Conservation (phyloP, 148 eudicot species). For the Beta vulgaris region DNA sequence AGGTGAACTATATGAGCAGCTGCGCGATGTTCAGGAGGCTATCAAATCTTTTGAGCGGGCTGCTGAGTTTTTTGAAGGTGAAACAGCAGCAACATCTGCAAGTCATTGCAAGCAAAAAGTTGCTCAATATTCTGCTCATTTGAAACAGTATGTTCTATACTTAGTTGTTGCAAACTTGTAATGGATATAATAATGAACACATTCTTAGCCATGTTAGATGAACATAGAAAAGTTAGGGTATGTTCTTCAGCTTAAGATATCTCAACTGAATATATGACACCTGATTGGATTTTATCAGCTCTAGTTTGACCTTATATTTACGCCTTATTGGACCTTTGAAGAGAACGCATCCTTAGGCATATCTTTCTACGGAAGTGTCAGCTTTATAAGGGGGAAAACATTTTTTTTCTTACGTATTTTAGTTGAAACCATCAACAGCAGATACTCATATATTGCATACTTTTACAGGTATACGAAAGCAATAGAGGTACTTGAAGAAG, state of each 20-base stretch:
- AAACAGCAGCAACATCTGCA: conserved; percentile 53
- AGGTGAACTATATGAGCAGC: conserved; percentile 56
- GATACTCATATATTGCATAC: neutral
- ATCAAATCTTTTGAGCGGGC: conserved; percentile 48
- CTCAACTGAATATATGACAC: no score
- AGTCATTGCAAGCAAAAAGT: conserved; percentile 71
- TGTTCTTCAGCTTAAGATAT: no score
- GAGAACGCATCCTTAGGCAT: no score
- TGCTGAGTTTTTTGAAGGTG: conserved; percentile 50
- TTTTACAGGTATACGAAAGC: conserved; percentile 59
- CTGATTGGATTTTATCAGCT: no score
- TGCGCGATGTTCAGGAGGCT: conserved; percentile 49
- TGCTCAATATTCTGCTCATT: conserved; percentile 54
- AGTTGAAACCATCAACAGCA: neutral
- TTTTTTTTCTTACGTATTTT: no score
- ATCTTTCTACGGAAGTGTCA: no score
- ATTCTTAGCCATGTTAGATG: neutral
- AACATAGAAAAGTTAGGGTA: neutral
- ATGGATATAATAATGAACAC: no score
- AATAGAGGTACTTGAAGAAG: conserved; percentile 61
- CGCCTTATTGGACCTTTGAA: no score
- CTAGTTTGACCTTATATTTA: no score
- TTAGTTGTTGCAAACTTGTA: neutral
- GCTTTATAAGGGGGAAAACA: no score
- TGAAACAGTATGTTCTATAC: conserved; percentile 43